Conservation (phyloP, 192 early-diverging fungal species). For the Gaertneriomyces semiglobifer region DNA sequence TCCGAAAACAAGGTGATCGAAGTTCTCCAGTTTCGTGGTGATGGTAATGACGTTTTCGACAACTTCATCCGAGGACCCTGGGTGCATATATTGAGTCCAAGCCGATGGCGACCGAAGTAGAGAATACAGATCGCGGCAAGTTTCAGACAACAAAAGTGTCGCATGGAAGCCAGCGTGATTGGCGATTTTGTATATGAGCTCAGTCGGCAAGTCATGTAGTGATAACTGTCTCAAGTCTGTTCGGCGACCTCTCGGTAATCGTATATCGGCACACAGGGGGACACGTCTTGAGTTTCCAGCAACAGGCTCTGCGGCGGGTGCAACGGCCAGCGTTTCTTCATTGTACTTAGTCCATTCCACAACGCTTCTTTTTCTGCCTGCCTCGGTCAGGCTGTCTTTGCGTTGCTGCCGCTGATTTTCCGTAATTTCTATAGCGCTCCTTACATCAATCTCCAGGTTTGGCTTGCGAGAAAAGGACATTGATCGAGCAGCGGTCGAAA, state of each 20-base stretch:
- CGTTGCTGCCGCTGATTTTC: not conserved
- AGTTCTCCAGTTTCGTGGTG: slow-evolving; percentile 38
- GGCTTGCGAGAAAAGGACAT: not conserved
- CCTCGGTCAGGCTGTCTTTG: not conserved
- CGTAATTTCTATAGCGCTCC: not conserved
- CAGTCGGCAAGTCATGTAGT: slow-evolving; percentile 32
- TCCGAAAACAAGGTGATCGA: slow-evolving; percentile 51
- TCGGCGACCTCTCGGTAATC: not conserved
- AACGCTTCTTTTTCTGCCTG: not conserved
- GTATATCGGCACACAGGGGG: not conserved
- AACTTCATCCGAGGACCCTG: slow-evolving; percentile 24
- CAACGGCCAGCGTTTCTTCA: not conserved
- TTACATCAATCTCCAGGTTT: not conserved
- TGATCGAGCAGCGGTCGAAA: slow-evolving; percentile 1
- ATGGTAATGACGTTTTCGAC: slow-evolving; percentile 36
- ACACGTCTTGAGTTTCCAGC: not conserved
- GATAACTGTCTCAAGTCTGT: not conserved
- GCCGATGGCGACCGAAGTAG: slow-evolving; percentile 27
- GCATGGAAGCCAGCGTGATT: slow-evolving; percentile 40
- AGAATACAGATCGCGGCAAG: slow-evolving; percentile 18
- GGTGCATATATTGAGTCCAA: slow-evolving; percentile 31
- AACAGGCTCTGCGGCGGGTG: not conserved
- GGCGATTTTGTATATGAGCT: slow-evolving; percentile 40
- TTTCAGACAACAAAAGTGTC: slow-evolving; percentile 26
- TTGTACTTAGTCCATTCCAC: not conserved